A percentile compares a stretch with the other conserved stretches of the same genome.
Conservation (phyloP, 441 rosid genomes). For the Syzygium syzygioides region DNA sequence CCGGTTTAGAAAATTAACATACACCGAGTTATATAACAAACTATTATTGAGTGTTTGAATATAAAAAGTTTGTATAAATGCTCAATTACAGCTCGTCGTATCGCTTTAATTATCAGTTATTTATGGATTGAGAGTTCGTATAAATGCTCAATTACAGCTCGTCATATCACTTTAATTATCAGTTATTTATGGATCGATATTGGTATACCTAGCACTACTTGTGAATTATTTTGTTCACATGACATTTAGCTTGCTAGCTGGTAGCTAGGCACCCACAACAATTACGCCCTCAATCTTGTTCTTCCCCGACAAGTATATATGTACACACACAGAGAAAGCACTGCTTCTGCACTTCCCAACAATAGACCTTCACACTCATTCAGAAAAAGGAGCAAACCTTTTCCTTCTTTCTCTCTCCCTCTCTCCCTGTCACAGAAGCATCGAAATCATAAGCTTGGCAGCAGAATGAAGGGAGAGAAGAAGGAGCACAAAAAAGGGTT, state of each 20-base stretch:
- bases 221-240: background rate
- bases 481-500: slow-evolving; percentile 37
- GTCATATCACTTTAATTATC: background rate
- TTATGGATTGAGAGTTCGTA: background rate
- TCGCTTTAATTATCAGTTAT: background rate
- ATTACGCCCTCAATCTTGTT: background rate
- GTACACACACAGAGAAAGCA: background rate
- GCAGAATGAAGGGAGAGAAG: slow-evolving; percentile 12
- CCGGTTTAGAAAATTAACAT: background rate
- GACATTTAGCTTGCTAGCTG: background rate
- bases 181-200: background rate
- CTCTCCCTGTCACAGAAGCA: background rate
- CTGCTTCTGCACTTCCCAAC: background rate
- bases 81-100: accelerated
- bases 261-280: background rate
- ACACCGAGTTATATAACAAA: background rate
- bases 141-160: background rate
- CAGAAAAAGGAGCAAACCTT: background rate
- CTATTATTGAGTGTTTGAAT: background rate
- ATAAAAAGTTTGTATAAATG: background rate
- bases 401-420: background rate
- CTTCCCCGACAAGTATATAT: background rate
- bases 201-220: background rate
- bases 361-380: background rate
- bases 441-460: background rate